Evolutionary conservation across 345 rosid genomes (phyloP), one percentile per base, ranked within the genome.

Genomic region (Gossypium longicalyx): DNA sequence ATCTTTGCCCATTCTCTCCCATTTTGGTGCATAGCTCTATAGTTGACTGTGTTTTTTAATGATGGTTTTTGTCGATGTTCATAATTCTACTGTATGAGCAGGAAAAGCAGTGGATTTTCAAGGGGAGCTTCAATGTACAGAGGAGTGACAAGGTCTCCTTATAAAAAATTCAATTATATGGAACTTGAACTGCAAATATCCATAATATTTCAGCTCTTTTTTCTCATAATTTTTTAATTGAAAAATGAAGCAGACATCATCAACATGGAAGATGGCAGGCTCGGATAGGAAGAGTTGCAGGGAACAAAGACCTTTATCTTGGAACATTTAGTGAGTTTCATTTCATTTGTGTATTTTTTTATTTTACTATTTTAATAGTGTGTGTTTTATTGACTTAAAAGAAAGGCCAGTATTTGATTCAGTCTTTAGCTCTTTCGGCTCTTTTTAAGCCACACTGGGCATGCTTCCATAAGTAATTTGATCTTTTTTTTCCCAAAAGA

Each of bases 211-310:
- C 56, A 38, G 7, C 27, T 10, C 23, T 6, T 38, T 75, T 20
- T 49, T 49, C 56, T 68, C 13, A 49, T 48, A 23, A 0, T 9
- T 67, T 23, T 67, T 11, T 34, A 34, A 34, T n/a, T 68, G 29
- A 48, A 25, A 47, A 0, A 23, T 41, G 41, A 45, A 71, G 52
- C 74, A 56, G 74, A 56, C 76, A 96, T 73, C 99, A 96, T 76
- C 99, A 96, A 67, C 98, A 96, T 83, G 99, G 99, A 77, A 90
- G 99, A 82, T 96, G 99, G 99, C 98, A 96, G 77, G 99, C 99
- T 79, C 84, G 99, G 71, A 96, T 96, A 2, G 99, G 99, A 51
- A 87, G 99, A 84, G 99, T 96, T 27, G 97, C 98, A 0, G 99
- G 99, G 57, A 96, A 96, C 82, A 96, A 96, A 79, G 98, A 96